Evolutionary conservation across 495 filamentous ascomycete genomes (phyloP).

Genomic region (Talaromyces borbonicus): DNA sequence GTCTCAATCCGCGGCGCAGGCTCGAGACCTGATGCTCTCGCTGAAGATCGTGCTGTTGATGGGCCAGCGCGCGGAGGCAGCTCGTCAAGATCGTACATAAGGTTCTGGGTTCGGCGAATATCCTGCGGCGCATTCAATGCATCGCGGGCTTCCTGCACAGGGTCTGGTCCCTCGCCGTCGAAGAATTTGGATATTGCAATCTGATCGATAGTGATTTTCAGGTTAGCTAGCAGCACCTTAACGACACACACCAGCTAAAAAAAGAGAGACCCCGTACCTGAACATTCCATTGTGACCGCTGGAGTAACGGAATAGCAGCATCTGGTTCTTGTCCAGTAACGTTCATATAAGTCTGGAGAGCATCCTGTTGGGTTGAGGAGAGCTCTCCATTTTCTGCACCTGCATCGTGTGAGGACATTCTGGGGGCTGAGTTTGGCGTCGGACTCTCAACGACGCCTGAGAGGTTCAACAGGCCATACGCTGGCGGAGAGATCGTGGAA

Average conservation of each 20-base stretch:
- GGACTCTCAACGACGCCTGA: neutral
- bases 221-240: neutral
- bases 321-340: constrained; percentile 74
- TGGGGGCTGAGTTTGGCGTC: constrained; percentile 9
- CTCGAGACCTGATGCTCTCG: constrained; percentile 14
- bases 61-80: constrained; percentile 24
- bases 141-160: constrained; percentile 64
- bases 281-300: constrained; percentile 91
- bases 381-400: constrained; percentile 56
- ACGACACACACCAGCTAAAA: neutral
- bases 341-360: constrained; percentile 76
- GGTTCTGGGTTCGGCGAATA: constrained; percentile 41
- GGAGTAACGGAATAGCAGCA: constrained; percentile 71
- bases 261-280: constrained; percentile 43
- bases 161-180: constrained; percentile 83
- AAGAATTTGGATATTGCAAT: constrained; percentile 97
- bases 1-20: constrained; percentile 76
- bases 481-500: neutral
- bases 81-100: constrained; percentile 53
- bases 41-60: constrained; percentile 6
- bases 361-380: constrained; percentile 62
- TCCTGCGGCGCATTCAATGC: constrained; percentile 44
- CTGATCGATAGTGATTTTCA: too few species aligned
- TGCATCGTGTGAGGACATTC: constrained; percentile 30
- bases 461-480: neutral